A percentile compares a stretch with the other conserved stretches of the same genome.
Conservation (phyloP, 768 basidiomycete species). For the Pholiota microspora region DNA sequence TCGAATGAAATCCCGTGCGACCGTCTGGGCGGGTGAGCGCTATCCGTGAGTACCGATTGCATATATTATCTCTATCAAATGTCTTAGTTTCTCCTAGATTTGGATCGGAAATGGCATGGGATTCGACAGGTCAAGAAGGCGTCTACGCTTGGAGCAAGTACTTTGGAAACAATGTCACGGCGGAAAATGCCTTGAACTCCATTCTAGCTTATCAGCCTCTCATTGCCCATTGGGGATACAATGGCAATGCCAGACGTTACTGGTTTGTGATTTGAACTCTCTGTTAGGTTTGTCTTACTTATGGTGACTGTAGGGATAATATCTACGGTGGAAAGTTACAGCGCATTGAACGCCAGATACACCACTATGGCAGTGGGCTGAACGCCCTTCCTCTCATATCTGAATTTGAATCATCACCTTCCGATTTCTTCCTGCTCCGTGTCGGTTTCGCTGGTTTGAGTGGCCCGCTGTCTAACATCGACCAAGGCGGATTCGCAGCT, state of each 20-base stretch:
- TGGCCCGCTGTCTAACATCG: conserved; percentile 55
- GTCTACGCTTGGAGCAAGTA: conserved; percentile 53
- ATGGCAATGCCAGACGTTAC: conserved; percentile 57
- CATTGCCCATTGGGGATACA: conserved; percentile 61
- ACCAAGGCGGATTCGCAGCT: conserved; percentile 54
- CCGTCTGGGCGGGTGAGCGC: conserved; percentile 43
- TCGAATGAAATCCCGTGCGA: conserved; percentile 44
- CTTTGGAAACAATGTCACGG: conserved; percentile 51
- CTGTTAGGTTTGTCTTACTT: background rate
- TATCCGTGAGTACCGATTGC: conserved; percentile 42
- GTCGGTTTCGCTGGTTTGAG: conserved; percentile 50
- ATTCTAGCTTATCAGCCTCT: conserved; percentile 57
- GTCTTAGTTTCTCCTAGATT: conserved; percentile 32
- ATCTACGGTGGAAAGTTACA: conserved; percentile 54
- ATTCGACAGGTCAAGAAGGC: conserved; percentile 56
- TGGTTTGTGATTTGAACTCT: conserved; percentile 33
- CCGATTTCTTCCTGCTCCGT: conserved; percentile 50
- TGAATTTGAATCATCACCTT: conserved; percentile 44
- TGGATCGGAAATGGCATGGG: conserved; percentile 62
- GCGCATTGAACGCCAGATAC: conserved; percentile 55
- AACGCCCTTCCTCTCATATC: conserved; percentile 54
- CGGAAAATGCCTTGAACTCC: conserved; percentile 51
- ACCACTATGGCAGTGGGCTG: conserved; percentile 57
- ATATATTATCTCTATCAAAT: conserved; percentile 1
- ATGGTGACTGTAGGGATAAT: conserved; percentile 42